Evolutionary conservation across 257 asterid genomes (phyloP), one percentile per base, ranked within the genome.

Genomic region (Lavandula angustifolia): DNA sequence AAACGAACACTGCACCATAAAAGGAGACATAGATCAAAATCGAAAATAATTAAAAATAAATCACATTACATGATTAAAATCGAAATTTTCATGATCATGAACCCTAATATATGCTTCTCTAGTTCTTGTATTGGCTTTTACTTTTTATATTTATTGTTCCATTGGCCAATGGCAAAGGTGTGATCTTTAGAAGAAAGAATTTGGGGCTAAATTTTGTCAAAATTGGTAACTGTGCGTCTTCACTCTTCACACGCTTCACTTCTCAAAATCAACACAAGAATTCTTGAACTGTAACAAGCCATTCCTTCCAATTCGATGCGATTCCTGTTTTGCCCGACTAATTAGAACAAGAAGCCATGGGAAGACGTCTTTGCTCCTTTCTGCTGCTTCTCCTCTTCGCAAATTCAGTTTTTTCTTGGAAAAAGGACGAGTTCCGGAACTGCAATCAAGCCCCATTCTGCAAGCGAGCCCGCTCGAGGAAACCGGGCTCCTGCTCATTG

Each of bases 381-480:
- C 7, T 80, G 27, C 56, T 82, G 22, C 73, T 73, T 42, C 73
- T 80, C 57, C 70, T 86, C 11, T 67, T 84, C 65, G 34, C 61
- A 12, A 69, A 70, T 57, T 76, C 79, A 34, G 82, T 41, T 56
- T 77, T 68, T 42, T 87, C 95, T 4, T 92, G 98, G 98, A 92
- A 92, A 57, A 87, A 85, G 69, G 98, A 92, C 6, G 96, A 92
- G 79, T 92, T 92, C 84, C 78, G 98, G 64, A 85, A 70, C 86
- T 92, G 98, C 76, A 74, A 87, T 59, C 95, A 92, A 66, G 82
- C 98, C 70, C 98, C 98, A 68, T 92, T 92, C 72, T 92, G 98
- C 84, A 92, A 92, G 71, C 95, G 95, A 4, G 88, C 96, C 60
- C 91, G 98, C 60, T 81, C 90, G 64, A 79, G 89, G 32, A 79